Base-by-base conservation (phyloP, 192 early-diverging fungal species). In the Coemansia sp. region DNA sequence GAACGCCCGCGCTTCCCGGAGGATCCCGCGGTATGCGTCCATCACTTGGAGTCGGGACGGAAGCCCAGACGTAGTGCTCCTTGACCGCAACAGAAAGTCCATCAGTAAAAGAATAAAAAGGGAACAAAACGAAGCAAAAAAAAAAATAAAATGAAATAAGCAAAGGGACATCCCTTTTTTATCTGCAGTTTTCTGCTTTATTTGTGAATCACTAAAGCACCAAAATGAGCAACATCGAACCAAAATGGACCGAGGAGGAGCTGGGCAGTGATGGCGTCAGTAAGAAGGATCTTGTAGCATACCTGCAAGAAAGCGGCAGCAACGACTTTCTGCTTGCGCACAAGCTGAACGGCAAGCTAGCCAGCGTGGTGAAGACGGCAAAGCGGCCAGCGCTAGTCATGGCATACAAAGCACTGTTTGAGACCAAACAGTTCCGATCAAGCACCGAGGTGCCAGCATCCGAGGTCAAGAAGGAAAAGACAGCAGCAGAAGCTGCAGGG, bases 261-360 rank as follows among this genome's bases (percentile, higher is more conserved):
- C 72, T 91, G 30, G 75, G 68, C 38, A 77, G 85, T 21, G 89
- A 92, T 67, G 69, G 66, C 41, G 88, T 92, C 46, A 86, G 86
- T 72, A 91, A 91, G 71, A 91, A 91, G 80, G 90, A 90, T 49
- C 81, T 92, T 26, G 82, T 88, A 30, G 71, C 75, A 23, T 91
- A 83, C 67, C 69, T 92, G 36, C 91, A 92, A 39, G 85, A 86
- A 24, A 83, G 72, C 57, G 90, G 85, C 52, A 87, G 70, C 49
- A 88, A 83, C 65, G 73, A 85, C 65, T 91, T 91, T 63, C 83
- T 91, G 39, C 74, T 88, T 23, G 78, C 84, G 44, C 78, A 85
- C 68, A 92, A 90, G 81, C 78, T 92, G 30, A 89, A 90, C 63
- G 90, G 90, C 38, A 92, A 93, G 72, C 70, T 86, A 20, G 77